A percentile compares a stretch with the other conserved stretches of the same genome.
phyloP scores from a whole-genome alignment of 192 early-diverging fungal species.

The Coemansia sp. region DNA sequence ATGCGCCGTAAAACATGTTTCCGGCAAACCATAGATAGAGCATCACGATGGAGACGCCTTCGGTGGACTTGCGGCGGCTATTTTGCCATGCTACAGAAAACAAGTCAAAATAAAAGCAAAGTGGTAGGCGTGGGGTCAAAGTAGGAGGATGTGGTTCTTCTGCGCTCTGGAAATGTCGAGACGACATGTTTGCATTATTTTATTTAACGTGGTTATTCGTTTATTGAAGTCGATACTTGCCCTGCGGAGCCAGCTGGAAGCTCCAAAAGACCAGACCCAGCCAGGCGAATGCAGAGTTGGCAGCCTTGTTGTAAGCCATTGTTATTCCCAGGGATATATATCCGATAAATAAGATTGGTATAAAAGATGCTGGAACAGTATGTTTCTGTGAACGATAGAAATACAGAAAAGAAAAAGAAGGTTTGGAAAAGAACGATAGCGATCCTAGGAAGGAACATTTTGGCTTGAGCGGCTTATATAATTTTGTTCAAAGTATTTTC shows the following conservation, averaged over 20 bases:
- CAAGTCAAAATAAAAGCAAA: no score
- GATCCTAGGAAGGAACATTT: conserved; percentile 1
- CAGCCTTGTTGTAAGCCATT: conserved; percentile 50
- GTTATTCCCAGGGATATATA: background rate
- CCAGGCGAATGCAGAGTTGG: conserved; percentile 47
- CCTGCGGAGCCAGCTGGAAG: conserved; percentile 57
- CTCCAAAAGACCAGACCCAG: conserved; percentile 53
- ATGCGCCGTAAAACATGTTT: conserved; percentile 49
- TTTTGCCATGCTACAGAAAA: conserved; percentile 53
- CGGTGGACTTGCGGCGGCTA: conserved; percentile 47
- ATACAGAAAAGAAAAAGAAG: background rate
- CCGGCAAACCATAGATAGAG: conserved; percentile 52
- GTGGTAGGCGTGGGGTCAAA: background rate
- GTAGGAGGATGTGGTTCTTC: conserved; percentile 25
- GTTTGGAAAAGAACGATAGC: background rate
- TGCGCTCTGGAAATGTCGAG: background rate
- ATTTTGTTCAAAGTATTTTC: no score
- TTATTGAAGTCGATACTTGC: conserved; percentile 30
- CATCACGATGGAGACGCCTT: conserved; percentile 47
- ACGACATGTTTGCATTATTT: background rate
- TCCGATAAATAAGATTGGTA: background rate
- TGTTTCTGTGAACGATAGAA: background rate
- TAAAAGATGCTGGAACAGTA: background rate
- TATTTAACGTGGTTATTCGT: background rate
- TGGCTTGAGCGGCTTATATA: no score